These are phyloP conservation scores for Phytophthora pisi DNA, from an alignment of 352 stramenopile species.

Conservation along the genomic window DNA sequence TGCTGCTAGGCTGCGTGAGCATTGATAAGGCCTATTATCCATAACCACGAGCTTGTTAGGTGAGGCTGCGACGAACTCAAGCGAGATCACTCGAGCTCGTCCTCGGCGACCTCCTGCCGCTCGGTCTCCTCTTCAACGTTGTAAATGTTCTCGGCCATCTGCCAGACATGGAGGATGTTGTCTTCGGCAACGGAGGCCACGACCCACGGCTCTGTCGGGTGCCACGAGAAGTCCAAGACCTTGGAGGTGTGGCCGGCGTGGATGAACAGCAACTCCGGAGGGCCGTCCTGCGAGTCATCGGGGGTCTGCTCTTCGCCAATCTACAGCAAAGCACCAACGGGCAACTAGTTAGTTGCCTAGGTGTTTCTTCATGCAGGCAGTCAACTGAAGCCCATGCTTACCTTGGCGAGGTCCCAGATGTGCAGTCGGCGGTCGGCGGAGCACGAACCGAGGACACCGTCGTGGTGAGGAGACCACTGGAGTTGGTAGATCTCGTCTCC, in stretches of 20 bases:
- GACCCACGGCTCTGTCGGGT: slow-evolving; percentile 95
- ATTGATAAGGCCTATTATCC: neutral
- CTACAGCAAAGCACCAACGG: slow-evolving; percentile 3
- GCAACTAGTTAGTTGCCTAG: too few species aligned
- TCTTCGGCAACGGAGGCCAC: slow-evolving; percentile 97
- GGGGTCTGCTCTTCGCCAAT: slow-evolving; percentile 96
- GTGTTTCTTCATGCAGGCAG: neutral
- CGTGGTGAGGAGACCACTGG: slow-evolving; percentile 96
- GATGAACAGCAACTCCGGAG: slow-evolving; percentile 98
- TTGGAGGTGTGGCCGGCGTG: slow-evolving; percentile 98
- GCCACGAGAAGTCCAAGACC: slow-evolving; percentile 98
- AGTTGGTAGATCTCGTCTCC: slow-evolving; percentile 97
- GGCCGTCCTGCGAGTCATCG: slow-evolving; percentile 97
- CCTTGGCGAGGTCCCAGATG: slow-evolving; percentile 96
- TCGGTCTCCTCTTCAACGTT: slow-evolving; percentile 75
- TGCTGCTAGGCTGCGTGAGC: neutral
- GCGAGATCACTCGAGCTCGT: slow-evolving; percentile 64
- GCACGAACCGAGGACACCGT: slow-evolving; percentile 96
- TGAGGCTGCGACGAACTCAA: too few species aligned
- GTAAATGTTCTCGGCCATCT: slow-evolving; percentile 99
- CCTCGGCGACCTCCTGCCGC: slow-evolving; percentile 61
- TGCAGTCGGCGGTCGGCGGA: slow-evolving; percentile 95
- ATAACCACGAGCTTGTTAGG: neutral
- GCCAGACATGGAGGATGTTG: slow-evolving; percentile 99
- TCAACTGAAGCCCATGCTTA: slow-evolving; percentile 3